Base-by-base conservation (phyloP, 192 early-diverging fungal genomes). In the Obelidium mucronatum region DNA sequence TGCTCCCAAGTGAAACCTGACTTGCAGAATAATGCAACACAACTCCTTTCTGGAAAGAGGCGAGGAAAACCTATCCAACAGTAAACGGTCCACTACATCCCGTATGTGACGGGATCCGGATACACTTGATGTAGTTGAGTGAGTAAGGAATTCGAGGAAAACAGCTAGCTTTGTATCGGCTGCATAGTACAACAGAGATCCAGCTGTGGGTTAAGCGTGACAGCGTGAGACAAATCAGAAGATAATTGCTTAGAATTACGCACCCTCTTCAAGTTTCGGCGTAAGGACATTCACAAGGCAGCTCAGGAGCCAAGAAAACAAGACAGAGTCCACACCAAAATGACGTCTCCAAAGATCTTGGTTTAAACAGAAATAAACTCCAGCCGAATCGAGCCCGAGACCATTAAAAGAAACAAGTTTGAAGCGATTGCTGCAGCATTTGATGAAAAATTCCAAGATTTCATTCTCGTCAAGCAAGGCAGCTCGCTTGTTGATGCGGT, bases 101-200 rank as follows among this genome's bases (percentile, higher is more conserved):
- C n/a, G n/a, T n/a, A n/a, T n/a, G n/a, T n/a, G n/a, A n/a, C n/a
- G n/a, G n/a, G n/a, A n/a, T n/a, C n/a, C n/a, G n/a, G n/a, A n/a
- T n/a, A n/a, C n/a, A n/a, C 34, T 3, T 19, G 22, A 17, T 19
- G 24, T 5, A 63, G 28, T 1, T 13, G 31, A 11, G 22, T 13
- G n/a, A 8, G n/a, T 39, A 3, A 63, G 26, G 30, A 63, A 62
- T 33, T n/a, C 13, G 1, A 74, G 34, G 48, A 74, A 74, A 13
- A 74, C 26, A 26, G 44, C 30, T 5, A 74, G 34, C 40, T 74
- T 74, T 28, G 72, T 63, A 4, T 74, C 72, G 4, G 59, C 56
- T 31, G 55, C 11, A 31, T 39, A 74, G 40, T 74, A 74, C 11
- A 22, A 51, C 48, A 8, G 22, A 51, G 48, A n/a, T n/a, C n/a